phyloP scores from a whole-genome alignment of 495 filamentous ascomycete species.

The Achaetomiella virescens region DNA sequence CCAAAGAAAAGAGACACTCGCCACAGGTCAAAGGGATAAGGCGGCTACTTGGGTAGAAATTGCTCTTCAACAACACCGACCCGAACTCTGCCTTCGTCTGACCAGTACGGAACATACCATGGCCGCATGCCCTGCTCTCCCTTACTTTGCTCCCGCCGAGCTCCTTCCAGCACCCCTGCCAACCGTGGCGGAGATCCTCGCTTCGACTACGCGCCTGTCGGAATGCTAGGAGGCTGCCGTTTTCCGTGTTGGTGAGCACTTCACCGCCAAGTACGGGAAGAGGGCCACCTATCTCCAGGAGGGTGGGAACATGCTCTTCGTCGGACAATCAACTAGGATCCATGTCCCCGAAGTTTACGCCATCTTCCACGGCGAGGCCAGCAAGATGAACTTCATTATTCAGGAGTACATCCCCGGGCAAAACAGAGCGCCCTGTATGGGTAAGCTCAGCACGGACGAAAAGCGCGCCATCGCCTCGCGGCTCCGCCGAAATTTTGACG shows the following conservation, averaged over 20 bases:
- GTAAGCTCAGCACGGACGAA: background rate
- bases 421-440: background rate
- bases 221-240: background rate
- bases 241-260: background rate
- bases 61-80: no score
- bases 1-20: no score
- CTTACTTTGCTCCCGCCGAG: background rate
- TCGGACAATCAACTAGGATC: background rate
- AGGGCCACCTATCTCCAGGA: background rate
- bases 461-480: background rate
- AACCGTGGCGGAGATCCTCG: slow-evolving; percentile 1
- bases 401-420: background rate
- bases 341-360: background rate
- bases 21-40: no score
- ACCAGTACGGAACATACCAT: no score
- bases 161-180: background rate
- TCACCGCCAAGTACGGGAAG: background rate
- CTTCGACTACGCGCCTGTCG: background rate
- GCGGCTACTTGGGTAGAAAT: no score
- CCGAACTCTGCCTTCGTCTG: no score
- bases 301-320: slow-evolving; percentile 6
- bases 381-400: background rate
- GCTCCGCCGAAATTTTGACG: background rate
- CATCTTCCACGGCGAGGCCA: background rate
- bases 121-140: background rate